Percentiles rank a stretch among this genome's conserved stretches.
These are phyloP conservation scores for Claviceps pazoutovae DNA, from an alignment of 2,329 filamentous ascomycete genomes.

Conservation along the genomic window DNA sequence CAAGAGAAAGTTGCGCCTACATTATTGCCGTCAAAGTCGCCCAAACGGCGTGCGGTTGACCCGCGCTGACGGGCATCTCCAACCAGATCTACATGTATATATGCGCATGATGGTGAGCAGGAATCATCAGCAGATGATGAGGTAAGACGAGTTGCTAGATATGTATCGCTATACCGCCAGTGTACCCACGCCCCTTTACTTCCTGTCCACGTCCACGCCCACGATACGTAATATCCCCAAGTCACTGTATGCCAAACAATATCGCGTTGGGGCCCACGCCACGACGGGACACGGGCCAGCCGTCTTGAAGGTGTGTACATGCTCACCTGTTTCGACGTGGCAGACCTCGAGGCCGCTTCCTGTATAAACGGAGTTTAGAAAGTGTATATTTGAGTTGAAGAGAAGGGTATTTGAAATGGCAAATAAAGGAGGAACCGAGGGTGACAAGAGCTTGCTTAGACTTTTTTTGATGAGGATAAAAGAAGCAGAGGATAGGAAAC, in stretches of 20 bases:
- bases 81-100: neutral
- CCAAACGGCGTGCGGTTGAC: neutral
- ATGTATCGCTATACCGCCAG: neutral
- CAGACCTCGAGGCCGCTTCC: conserved; percentile 52
- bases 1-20: too few species aligned
- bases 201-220: conserved; percentile 37
- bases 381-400: too few species aligned
- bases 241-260: conserved; percentile 62
- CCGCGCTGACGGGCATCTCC: neutral
- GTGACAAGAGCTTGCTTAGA: too few species aligned
- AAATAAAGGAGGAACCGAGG: too few species aligned
- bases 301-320: conserved; percentile 59
- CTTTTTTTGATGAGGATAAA: neutral
- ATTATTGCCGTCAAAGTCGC: too few species aligned
- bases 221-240: conserved; percentile 55
- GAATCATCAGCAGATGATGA: neutral
- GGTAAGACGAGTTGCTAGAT: too few species aligned
- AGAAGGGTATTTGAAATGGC: too few species aligned
- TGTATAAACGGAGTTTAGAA: conserved; percentile 10
- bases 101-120: neutral
- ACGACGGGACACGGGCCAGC: conserved; percentile 50
- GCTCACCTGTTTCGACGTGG: conserved; percentile 61
- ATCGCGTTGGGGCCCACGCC: conserved; percentile 62
- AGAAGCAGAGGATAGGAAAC: neutral
- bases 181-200: conserved; percentile 10